phyloP scores from a whole-genome alignment of 192 early-diverging fungal species.

The Coemansia sp. region DNA sequence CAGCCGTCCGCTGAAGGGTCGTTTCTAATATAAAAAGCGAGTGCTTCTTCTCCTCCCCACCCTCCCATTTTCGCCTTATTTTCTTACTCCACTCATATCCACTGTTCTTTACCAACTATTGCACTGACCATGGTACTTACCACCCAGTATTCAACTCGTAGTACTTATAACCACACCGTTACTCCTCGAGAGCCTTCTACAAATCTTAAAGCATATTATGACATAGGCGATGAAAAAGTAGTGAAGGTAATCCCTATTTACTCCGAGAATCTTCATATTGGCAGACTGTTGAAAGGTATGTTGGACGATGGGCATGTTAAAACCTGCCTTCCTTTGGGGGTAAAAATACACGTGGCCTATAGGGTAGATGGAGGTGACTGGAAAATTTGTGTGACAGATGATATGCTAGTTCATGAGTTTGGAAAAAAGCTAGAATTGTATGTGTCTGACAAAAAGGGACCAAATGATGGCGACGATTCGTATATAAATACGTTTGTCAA shows the following conservation, averaged over 20 bases:
- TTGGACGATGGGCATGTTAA: no score
- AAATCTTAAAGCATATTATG: neutral
- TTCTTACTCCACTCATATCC: neutral
- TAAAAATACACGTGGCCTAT: neutral
- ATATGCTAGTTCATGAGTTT: neutral
- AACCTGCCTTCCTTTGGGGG: no score
- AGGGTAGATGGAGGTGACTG: neutral
- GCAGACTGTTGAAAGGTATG: neutral
- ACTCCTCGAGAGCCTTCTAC: neutral
- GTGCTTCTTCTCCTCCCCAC: no score
- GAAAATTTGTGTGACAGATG: neutral
- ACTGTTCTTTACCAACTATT: no score
- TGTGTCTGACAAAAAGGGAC: neutral
- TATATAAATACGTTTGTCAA: no score
- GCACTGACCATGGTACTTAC: no score
- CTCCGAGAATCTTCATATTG: neutral
- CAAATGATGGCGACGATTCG: neutral
- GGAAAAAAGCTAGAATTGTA: neutral
- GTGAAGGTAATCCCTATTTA: neutral
- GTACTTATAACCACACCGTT: neutral
- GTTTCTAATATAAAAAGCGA: no score
- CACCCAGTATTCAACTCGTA: neutral
- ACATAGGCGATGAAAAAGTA: neutral
- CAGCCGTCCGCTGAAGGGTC: no score
- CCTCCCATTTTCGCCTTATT: neutral